phyloP scores from a whole-genome alignment of 305 asterid genomes.

The Withania somnifera region DNA sequence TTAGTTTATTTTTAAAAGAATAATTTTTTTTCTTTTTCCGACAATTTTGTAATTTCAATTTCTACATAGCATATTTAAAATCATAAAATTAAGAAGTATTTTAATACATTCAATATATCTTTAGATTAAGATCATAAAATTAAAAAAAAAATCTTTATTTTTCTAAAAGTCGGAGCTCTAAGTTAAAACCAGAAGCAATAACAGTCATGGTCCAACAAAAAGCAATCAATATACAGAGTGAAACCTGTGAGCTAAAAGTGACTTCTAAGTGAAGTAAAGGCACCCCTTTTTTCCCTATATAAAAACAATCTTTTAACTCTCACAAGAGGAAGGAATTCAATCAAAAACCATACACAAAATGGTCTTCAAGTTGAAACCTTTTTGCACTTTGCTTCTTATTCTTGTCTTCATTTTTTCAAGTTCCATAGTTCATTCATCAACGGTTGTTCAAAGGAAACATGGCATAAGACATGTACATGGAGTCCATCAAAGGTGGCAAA shows the following conservation, averaged over 20 bases:
- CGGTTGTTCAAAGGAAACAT: not conserved
- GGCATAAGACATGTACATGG: not conserved
- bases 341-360: conserved; percentile 9
- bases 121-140: too few relatives aligned
- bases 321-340: not conserved
- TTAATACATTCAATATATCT: too few relatives aligned
- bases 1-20: too few relatives aligned
- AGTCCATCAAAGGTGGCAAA: conserved; percentile 20
- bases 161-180: too few relatives aligned
- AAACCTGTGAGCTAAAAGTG: conserved; percentile 1
- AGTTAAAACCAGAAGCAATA: too few relatives aligned
- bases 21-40: too few relatives aligned
- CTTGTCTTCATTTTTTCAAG: conserved; percentile 17
- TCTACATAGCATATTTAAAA: too few relatives aligned
- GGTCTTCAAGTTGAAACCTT: conserved; percentile 12
- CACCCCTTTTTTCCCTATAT: conserved; percentile 11
- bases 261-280: conserved; percentile 44
- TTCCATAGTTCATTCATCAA: conserved; percentile 5
- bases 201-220: not conserved
- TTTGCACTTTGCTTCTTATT: conserved; percentile 24
- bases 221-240: conserved; percentile 1
- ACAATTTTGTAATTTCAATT: too few relatives aligned
- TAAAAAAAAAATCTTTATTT: too few relatives aligned
- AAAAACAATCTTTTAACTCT: not conserved
- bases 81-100: too few relatives aligned